Evolutionary conservation across 208 protist species (phyloP).

Genomic region (Acanthamoeba sp.): DNA sequence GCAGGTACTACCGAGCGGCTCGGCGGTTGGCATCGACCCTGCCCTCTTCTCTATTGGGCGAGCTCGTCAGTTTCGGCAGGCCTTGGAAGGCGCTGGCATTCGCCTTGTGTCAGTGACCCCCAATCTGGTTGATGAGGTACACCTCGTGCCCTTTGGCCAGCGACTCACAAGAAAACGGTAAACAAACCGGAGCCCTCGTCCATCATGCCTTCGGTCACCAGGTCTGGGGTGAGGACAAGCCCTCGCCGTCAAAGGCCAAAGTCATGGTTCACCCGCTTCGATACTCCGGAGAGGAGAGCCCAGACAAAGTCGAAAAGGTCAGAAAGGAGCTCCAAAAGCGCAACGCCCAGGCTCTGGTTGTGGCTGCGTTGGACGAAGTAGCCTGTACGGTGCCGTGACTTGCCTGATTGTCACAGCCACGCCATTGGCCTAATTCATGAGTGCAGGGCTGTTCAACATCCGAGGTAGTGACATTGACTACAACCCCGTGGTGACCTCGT

Average conservation of each 20-base stretch:
- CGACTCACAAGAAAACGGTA: too few relatives aligned
- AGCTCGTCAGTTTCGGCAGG: conserved; percentile 20
- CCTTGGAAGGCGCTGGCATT: background rate
- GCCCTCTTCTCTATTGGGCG: conserved; percentile 76
- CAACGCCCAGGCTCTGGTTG: conserved; percentile 73
- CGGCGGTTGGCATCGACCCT: conserved; percentile 79
- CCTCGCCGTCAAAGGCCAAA: conserved; percentile 47
- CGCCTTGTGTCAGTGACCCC: background rate
- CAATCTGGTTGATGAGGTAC: conserved; percentile 54
- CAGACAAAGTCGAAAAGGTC: conserved; percentile 76
- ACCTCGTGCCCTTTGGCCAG: background rate
- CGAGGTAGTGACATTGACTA: conserved; percentile 85
- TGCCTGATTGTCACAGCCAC: too few relatives aligned
- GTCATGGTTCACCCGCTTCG: conserved; percentile 66
- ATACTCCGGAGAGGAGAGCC: conserved; percentile 70
- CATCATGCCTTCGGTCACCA: background rate
- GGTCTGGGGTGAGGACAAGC: conserved; percentile 74
- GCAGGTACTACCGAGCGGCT: conserved; percentile 28
- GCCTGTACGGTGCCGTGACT: conserved; percentile 73
- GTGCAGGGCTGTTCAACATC: conserved; percentile 86
- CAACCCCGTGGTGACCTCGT: conserved; percentile 82
- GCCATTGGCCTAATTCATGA: conserved; percentile 51
- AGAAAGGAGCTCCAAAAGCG: background rate
- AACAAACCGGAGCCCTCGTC: too few relatives aligned
- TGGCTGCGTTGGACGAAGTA: conserved; percentile 83